Percentiles rank a stretch among this genome's conserved stretches.
These are phyloP conservation scores for Rosa chinensis DNA, from an alignment of 306 rosid species.

Conservation along the genomic window DNA sequence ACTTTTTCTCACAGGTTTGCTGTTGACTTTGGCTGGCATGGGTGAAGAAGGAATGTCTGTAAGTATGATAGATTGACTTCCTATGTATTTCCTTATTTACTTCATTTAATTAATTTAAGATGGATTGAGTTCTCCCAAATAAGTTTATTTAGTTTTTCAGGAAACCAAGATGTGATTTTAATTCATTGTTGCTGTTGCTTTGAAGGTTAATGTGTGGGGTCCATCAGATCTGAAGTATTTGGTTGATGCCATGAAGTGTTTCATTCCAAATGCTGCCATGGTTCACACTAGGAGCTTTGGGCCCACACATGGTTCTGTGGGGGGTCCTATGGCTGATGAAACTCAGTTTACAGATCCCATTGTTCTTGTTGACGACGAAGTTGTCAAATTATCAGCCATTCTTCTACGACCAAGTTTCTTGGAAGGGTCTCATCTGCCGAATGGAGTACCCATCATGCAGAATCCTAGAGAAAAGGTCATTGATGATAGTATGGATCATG, in stretches of 20 bases:
- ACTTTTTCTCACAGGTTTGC: slow-evolving; percentile 59
- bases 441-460: slow-evolving; percentile 2
- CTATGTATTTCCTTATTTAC: not conserved
- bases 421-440: slow-evolving; percentile 24
- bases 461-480: slow-evolving; percentile 29
- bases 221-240: slow-evolving; percentile 85
- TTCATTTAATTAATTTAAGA: slow-evolving; percentile 1
- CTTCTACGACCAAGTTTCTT: slow-evolving; percentile 53
- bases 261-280: slow-evolving; percentile 92
- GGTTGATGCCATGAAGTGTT: slow-evolving; percentile 83
- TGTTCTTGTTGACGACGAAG: slow-evolving; percentile 76
- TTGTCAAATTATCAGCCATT: slow-evolving; percentile 86
- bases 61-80: slow-evolving; percentile 35
- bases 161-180: not conserved
- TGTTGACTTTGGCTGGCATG: slow-evolving; percentile 92
- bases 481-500: slow-evolving; percentile 29
- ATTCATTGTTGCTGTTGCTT: slow-evolving; percentile 23
- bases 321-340: slow-evolving; percentile 24
- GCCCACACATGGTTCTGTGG: slow-evolving; percentile 36
- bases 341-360: slow-evolving; percentile 51
- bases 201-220: slow-evolving; percentile 85
- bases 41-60: slow-evolving; percentile 92
- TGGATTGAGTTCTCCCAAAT: not conserved
- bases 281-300: slow-evolving; percentile 92
- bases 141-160: not conserved